Conservation (phyloP, 2,329 filamentous ascomycete species). For the Pseudogymnoascus sp. region DNA sequence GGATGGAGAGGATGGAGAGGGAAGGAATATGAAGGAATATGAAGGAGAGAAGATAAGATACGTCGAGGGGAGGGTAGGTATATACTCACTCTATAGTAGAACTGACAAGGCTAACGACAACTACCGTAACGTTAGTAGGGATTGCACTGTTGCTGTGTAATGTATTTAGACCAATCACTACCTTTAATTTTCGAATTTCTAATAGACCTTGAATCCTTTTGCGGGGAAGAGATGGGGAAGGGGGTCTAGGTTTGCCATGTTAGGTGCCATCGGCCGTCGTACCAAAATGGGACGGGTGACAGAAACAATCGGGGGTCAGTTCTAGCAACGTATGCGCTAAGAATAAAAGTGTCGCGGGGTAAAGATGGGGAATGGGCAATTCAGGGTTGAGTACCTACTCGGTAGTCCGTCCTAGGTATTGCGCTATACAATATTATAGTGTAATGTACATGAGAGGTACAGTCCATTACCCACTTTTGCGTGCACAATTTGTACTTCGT, state of each 20-base stretch:
- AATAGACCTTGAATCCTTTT: not conserved
- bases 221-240: not conserved
- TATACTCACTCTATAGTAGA: not conserved
- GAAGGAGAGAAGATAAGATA: not conserved
- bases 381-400: not conserved
- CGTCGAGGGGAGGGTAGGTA: not conserved
- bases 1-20: not conserved
- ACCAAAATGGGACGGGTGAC: not conserved
- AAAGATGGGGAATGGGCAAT: not conserved
- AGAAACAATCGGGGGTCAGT: not conserved
- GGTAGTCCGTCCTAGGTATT: not conserved
- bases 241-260: not conserved
- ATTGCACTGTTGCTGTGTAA: no score
- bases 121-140: not conserved
- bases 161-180: no score
- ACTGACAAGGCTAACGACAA: not conserved
- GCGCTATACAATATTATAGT: not conserved
- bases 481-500: not conserved
- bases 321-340: not conserved
- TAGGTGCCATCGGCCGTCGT: not conserved
- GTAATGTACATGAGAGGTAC: not conserved
- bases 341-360: not conserved
- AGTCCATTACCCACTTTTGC: not conserved
- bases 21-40: not conserved
- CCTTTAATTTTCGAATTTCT: no score